Evolutionary conservation across 768 basidiomycete genomes (phyloP).

Genomic region (Lentinula aciculospora): DNA sequence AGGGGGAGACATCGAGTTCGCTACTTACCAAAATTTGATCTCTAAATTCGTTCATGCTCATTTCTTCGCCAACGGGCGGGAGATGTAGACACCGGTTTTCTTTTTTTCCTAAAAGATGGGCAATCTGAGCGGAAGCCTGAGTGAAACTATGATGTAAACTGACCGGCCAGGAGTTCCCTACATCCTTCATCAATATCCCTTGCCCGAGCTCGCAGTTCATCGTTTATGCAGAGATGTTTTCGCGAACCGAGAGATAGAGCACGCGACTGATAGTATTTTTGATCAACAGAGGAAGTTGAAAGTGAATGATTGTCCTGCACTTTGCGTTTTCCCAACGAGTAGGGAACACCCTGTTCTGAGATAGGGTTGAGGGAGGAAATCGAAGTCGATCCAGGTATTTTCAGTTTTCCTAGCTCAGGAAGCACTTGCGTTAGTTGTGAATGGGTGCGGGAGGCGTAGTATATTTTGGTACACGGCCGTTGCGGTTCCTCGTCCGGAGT

Average conservation of each 20-base stretch:
- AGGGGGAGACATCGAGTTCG: background rate
- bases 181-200: constrained; percentile 86
- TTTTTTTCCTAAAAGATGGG: constrained; percentile 39
- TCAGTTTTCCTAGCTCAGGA: constrained; percentile 76
- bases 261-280: constrained; percentile 27
- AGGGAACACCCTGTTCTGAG: background rate
- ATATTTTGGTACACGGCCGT: constrained; percentile 75
- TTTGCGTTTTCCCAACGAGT: constrained; percentile 16
- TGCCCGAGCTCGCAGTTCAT: constrained; percentile 54
- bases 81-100: constrained; percentile 72
- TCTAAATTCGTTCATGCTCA: constrained; percentile 70
- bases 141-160: constrained; percentile 8
- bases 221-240: constrained; percentile 91
- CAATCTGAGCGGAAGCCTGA: background rate
- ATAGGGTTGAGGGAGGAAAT: background rate
- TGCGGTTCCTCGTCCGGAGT: constrained; percentile 31
- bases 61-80: constrained; percentile 65
- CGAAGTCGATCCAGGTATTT: constrained; percentile 26
- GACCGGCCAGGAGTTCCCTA: constrained; percentile 73
- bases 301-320: constrained; percentile 21
- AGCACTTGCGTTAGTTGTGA: constrained; percentile 91
- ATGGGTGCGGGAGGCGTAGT: constrained; percentile 93
- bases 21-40: constrained; percentile 73
- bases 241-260: constrained; percentile 86
- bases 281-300: constrained; percentile 16